Evolutionary conservation across 192 early-diverging fungal genomes (phyloP), one percentile per base, ranked within the genome.

Genomic region (Coemansia interrupta): DNA sequence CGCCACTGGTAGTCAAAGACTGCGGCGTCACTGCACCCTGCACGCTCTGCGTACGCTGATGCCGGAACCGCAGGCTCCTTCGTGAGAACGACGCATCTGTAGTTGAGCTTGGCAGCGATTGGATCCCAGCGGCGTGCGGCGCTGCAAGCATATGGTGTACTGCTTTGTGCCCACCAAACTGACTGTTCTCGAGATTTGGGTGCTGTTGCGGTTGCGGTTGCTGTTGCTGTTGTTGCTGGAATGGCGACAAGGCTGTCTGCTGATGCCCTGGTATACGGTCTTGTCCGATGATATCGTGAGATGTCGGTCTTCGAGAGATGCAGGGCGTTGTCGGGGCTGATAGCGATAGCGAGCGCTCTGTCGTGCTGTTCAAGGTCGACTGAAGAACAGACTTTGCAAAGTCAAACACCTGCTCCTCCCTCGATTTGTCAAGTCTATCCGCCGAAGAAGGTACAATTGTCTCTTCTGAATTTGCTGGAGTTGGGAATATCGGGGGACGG

Each of bases 251-350:
- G 32, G 9, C 32, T 36, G 32, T 36, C 32, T 36, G 32, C 32
- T 36, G 5, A 8, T 36, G 32, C 10, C 3, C 32, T 0, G 32
- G 32, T 36, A 11, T 2, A 8, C 32, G 32, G 32, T 36, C 32
- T 36, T 36, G 5, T 1, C 10, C 6, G 10, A 36, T 36, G 32
- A 1, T 36, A 11, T 36, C 32, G 6, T 54, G 47, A 1, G 23
- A 26, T 28, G 47, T 55, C 20, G 54, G 40, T 15, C 20, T 55
- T 2, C 56, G 66, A 23, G 66, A 56, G 45, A 61, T 48, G 30
- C 55, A 68, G 22, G 70, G 70, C 18, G 64, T 66, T 19, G 70
- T 73, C 6, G 70, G 70, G 14, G 70, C 70, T n/a, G 70, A 73
- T 18, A 46, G 15, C 29, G 56, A 58, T 22, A 46, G 44, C 20